Evolutionary conservation across 148 eudicot species (phyloP), one percentile per base, ranked within the genome.

Genomic region (Chenopodium album): DNA sequence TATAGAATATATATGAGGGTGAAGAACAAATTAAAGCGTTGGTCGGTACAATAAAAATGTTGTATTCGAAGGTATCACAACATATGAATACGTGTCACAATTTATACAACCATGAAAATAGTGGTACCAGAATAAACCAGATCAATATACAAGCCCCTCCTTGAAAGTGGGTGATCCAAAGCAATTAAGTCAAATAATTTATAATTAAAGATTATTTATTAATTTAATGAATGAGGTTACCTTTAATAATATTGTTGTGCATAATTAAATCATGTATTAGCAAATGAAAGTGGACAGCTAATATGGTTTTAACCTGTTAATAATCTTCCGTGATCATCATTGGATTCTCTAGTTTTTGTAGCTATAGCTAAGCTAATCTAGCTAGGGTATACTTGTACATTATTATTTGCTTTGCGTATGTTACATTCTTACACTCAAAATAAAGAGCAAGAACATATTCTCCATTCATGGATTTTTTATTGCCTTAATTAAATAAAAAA

Each of bases 111-210:
- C 54, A 63, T 37, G 32, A 26, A 64, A 73, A 64, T 77, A 73
- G 62, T 26, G 80, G 17, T 47, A 47, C 62, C 54, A 0, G 44
- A 41, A 12, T 6, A 3, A 56, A 47, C 62, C 54, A 0, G 44
- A 41, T 52, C 19, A 3, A 56, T 56, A 56, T 56, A 16, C 5
- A 56, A 56, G 62, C 4, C 28, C 47, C 75, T 68, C n/a, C 71
- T 13, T 50, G 13, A 69, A 48, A 79, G 81, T 79, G 63, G 75
- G 75, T 22, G 81, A 68, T 79, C 75, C 81, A 69, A 79, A 79
- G 73, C 71, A 47, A 41, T 41, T 41, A 41, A 54, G 28, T 68
- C 48, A 63, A 62, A 77, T 63, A 34, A 79, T 79, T 79, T 20
- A 50, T 79, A 41, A 6, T 41, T 41, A 66, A 65, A 78, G 80